Conservation (phyloP, 2,329 filamentous ascomycete species). For the Clathrospora elynae region DNA sequence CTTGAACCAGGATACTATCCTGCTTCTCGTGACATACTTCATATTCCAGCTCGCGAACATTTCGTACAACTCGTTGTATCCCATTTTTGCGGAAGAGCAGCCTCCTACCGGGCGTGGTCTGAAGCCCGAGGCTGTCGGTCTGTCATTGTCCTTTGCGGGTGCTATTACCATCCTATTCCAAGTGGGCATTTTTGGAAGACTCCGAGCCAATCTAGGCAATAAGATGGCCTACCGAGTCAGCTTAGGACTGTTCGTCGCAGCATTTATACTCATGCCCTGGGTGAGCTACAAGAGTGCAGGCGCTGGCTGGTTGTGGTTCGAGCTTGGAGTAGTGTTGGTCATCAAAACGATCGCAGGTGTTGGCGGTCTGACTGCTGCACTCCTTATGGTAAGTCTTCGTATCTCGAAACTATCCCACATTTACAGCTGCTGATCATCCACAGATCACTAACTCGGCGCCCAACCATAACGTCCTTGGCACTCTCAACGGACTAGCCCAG, state of each 20-base stretch:
- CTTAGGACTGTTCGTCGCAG: conserved; percentile 77
- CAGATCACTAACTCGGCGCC: conserved; percentile 94
- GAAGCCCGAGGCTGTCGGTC: conserved; percentile 78
- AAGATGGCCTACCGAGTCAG: conserved; percentile 80
- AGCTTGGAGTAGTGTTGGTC: conserved; percentile 79
- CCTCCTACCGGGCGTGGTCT: conserved; percentile 78
- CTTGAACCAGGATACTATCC: conserved; percentile 78
- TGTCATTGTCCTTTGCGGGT: conserved; percentile 84
- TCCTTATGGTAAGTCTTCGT: conserved; percentile 72
- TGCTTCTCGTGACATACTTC: conserved; percentile 83
- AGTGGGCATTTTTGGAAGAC: conserved; percentile 76
- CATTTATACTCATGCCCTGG: conserved; percentile 88
- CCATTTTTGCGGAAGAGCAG: conserved; percentile 81
- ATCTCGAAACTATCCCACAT: neutral
- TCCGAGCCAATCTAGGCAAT: conserved; percentile 82
- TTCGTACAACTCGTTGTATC: conserved; percentile 92
- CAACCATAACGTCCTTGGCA: conserved; percentile 82
- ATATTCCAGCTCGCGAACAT: conserved; percentile 95
- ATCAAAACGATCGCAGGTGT: conserved; percentile 91
- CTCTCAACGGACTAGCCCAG: conserved; percentile 91
- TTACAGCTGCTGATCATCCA: neutral
- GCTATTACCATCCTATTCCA: conserved; percentile 89
- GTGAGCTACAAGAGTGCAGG: conserved; percentile 76
- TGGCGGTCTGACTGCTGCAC: conserved; percentile 84
- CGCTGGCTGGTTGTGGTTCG: conserved; percentile 73